Percentiles rank a stretch among this genome's conserved stretches.
These are phyloP conservation scores for Vigna unguiculata DNA, from an alignment of 306 rosid species.

Conservation along the genomic window DNA sequence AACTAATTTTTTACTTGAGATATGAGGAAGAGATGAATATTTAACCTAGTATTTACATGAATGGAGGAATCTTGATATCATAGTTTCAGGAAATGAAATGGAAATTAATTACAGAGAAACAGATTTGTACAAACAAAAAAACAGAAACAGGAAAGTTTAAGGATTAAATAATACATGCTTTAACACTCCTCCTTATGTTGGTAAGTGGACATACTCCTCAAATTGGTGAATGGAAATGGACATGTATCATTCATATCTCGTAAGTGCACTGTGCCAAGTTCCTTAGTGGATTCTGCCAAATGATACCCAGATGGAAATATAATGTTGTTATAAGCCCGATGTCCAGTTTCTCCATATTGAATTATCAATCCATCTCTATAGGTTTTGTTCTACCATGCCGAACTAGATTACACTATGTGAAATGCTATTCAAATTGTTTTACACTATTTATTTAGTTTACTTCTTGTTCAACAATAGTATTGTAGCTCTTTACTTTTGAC, in stretches of 20 bases:
- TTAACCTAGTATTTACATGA: neutral
- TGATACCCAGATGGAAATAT: no score
- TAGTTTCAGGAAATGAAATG: neutral
- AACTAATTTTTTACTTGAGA: conserved; percentile 2
- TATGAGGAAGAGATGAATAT: neutral
- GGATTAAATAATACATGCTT: neutral
- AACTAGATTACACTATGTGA: neutral
- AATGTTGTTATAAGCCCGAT: neutral
- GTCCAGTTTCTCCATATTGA: neutral
- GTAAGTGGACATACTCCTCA: neutral
- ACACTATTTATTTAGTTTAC: no score
- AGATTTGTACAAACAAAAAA: no score
- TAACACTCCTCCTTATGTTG: neutral
- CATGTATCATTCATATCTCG: neutral
- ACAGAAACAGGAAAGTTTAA: neutral
- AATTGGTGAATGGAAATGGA: neutral
- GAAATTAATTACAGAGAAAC: neutral
- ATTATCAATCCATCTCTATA: neutral
- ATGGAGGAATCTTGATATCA: neutral
- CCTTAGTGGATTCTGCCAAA: neutral
- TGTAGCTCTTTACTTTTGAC: no score
- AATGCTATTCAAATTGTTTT: no score
- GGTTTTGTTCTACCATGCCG: neutral
- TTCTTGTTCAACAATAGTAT: no score
- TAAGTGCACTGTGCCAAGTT: neutral